These are phyloP conservation scores for Lasiodiplodia hormozganensis DNA, from an alignment of 2,329 filamentous ascomycete genomes.

Conservation along the genomic window DNA sequence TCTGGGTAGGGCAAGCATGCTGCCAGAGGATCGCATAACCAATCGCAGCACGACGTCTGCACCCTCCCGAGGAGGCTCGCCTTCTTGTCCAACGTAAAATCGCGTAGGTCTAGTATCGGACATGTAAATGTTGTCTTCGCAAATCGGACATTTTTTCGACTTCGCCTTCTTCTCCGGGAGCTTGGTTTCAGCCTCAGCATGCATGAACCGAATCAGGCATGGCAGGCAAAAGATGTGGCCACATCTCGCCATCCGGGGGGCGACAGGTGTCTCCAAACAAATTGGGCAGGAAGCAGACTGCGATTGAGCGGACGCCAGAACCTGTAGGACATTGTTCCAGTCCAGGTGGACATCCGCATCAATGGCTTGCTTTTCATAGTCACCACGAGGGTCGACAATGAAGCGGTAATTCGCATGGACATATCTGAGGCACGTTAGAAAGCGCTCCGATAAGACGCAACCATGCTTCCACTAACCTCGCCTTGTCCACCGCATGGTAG, in stretches of 20 bases:
- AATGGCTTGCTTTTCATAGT: conserved; percentile 79
- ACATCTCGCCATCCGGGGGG: conserved; percentile 94
- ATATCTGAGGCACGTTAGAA: conserved; percentile 60
- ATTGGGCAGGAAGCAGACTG: conserved; percentile 92
- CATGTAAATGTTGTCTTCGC: conserved; percentile 91
- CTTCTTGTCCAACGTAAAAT: conserved; percentile 90
- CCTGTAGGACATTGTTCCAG: conserved; percentile 89
- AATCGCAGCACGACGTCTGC: conserved; percentile 89
- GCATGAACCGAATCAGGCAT: conserved; percentile 95
- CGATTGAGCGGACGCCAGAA: conserved; percentile 87
- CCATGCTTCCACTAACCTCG: conserved; percentile 64
- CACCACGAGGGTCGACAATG: conserved; percentile 81
- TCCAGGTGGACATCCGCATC: conserved; percentile 90
- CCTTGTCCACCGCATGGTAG: conserved; percentile 89
- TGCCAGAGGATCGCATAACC: conserved; percentile 79
- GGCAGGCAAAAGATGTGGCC: conserved; percentile 97
- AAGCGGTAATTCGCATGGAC: conserved; percentile 98
- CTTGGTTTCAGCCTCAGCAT: conserved; percentile 73
- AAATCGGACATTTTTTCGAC: conserved; percentile 97
- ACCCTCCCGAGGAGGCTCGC: conserved; percentile 77
- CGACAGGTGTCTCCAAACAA: conserved; percentile 89
- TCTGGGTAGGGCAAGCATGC: conserved; percentile 84
- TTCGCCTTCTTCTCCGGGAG: conserved; percentile 71
- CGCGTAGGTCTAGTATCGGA: conserved; percentile 87
- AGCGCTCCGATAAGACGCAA: neutral